These are phyloP conservation scores for Corchorus olitorius DNA, from an alignment of 345 rosid species.

Conservation along the genomic window DNA sequence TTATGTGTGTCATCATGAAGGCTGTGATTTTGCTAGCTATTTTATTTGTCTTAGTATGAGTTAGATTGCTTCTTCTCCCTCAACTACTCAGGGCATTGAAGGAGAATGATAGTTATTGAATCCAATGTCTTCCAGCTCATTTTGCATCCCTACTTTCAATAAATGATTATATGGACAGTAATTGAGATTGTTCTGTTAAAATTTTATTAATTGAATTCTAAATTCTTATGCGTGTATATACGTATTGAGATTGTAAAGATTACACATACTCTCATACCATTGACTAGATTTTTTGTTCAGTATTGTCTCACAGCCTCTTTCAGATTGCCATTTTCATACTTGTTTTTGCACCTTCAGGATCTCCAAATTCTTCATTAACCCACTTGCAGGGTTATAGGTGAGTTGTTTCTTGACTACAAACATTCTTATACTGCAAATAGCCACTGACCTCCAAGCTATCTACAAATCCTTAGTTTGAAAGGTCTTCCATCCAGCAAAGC, in stretches of 20 bases:
- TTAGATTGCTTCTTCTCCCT: neutral
- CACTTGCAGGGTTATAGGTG: conserved; percentile 9
- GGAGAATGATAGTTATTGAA: neutral
- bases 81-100: neutral
- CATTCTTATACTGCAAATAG: conserved; percentile 11
- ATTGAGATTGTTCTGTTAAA: conserved; percentile 3
- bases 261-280: neutral
- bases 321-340: neutral
- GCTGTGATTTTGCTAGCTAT: neutral
- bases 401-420: conserved; percentile 15
- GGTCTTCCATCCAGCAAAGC: conserved; percentile 4
- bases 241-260: neutral
- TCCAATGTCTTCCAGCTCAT: neutral
- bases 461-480: neutral
- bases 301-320: neutral
- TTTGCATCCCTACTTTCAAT: neutral
- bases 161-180: neutral
- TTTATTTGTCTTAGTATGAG: neutral
- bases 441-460: neutral
- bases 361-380: neutral
- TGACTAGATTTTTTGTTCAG: neutral
- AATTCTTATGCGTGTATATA: neutral
- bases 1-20: neutral
- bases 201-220: neutral
- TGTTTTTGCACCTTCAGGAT: neutral